Evolutionary conservation across 2,329 filamentous ascomycete genomes (phyloP), one percentile per base, ranked within the genome.

Genomic region (Microsporum audouinii): DNA sequence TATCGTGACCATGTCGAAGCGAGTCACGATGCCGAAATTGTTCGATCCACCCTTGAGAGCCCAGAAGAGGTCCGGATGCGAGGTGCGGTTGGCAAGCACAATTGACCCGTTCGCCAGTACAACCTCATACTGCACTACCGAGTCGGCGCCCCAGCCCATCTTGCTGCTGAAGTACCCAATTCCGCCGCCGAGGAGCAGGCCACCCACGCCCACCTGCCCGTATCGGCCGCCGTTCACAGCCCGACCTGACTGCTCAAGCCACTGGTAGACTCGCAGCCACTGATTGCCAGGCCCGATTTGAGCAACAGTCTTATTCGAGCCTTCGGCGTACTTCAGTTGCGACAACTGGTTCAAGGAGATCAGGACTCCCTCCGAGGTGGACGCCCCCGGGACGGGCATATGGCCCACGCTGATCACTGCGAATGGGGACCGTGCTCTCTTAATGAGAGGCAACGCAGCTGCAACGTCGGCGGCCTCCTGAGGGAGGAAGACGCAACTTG

Each of bases 361-460:
- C n/a, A n/a, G n/a, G n/a, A n/a, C n/a, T n/a, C n/a, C n/a, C n/a
- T n/a, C n/a, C n/a, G n/a, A n/a, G n/a, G n/a, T n/a, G n/a, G n/a
- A n/a, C n/a, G n/a, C n/a, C n/a, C n/a, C n/a, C n/a, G n/a, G n/a
- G n/a, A n/a, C n/a, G n/a, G n/a, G n/a, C n/a, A n/a, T n/a, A n/a
- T n/a, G n/a, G n/a, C n/a, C n/a, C n/a, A n/a, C n/a, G n/a, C n/a
- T n/a, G 17, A n/a, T 41, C 39, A n/a, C 14, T 41, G 39, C 12
- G 14, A 41, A 41, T 14, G 2, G 10, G 39, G 17, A 41, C 12
- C 47, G 59, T 59, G 29, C n/a, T 68, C 3, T 63, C 67, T 10
- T 61, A 39, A n/a, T n/a, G n/a, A n/a, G n/a, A n/a, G n/a, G n/a
- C n/a, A n/a, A n/a, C n/a, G n/a, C n/a, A n/a, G n/a, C n/a, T n/a